Conservation (phyloP, 148 eudicot genomes). For the Nepenthes mirabilis region DNA sequence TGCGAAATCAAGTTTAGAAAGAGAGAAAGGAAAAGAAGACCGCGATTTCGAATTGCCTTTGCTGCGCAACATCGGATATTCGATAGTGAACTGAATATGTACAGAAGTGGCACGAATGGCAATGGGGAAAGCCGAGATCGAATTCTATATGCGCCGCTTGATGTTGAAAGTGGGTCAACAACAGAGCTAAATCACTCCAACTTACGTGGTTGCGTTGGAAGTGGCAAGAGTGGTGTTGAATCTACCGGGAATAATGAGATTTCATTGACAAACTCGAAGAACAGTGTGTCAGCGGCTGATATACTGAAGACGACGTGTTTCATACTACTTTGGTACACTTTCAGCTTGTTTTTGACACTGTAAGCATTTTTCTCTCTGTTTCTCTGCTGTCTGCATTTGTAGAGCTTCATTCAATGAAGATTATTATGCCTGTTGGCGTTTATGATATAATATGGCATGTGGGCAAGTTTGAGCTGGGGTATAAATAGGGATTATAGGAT, state of each 20-base stretch:
- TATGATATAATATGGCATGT: not conserved
- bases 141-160: constrained; percentile 37
- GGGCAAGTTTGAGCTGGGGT: too few relatives aligned
- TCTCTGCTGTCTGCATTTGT: not conserved
- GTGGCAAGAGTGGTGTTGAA: not conserved
- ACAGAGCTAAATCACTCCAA: constrained; percentile 5
- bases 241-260: not conserved
- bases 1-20: constrained; percentile 10
- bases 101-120: constrained; percentile 17
- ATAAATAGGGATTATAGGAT: too few relatives aligned
- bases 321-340: constrained; percentile 77
- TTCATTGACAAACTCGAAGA: constrained; percentile 10
- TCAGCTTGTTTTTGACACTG: constrained; percentile 90
- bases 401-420: not conserved
- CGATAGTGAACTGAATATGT: constrained; percentile 8
- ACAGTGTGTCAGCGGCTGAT: constrained; percentile 40
- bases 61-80: constrained; percentile 2
- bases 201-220: constrained; percentile 5
- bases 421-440: not conserved
- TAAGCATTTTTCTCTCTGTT: constrained; percentile 26
- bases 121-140: constrained; percentile 13
- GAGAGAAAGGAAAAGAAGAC: not conserved
- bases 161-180: constrained; percentile 35
- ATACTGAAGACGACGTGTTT: constrained; percentile 74
- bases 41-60: constrained; percentile 31